phyloP scores from a whole-genome alignment of 805 yeast genomes.

The Torulaspora franciscae region DNA sequence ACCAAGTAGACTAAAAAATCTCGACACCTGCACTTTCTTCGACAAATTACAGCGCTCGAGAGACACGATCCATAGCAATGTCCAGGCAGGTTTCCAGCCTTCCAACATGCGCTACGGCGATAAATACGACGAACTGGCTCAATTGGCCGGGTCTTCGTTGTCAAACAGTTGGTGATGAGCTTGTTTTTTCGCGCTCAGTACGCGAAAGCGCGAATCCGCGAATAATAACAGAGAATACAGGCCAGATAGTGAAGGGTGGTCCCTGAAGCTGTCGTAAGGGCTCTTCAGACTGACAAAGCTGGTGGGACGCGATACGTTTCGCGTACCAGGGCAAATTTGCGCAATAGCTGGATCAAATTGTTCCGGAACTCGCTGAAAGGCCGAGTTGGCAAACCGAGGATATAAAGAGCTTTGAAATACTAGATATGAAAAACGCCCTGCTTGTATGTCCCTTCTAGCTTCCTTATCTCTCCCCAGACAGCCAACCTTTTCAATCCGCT shows the following conservation, averaged over 20 bases:
- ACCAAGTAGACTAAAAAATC: slow-evolving; percentile 13
- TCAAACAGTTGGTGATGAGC: neutral
- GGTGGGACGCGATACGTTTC: slow-evolving; percentile 5
- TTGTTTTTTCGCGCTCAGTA: slow-evolving; percentile 3
- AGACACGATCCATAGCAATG: slow-evolving; percentile 10
- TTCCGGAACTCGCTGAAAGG: no score
- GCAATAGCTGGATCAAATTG: neutral
- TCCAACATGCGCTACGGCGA: slow-evolving; percentile 8
- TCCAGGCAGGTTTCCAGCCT: slow-evolving; percentile 4
- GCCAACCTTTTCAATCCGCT: neutral
- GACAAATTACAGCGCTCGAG: slow-evolving; percentile 15
- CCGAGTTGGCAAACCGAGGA: neutral
- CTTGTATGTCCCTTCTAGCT: neutral
- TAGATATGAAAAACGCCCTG: neutral
- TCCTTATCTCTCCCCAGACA: neutral
- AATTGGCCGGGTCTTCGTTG: slow-evolving; percentile 6
- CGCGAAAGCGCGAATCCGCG: slow-evolving; percentile 5
- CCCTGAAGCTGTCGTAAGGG: neutral
- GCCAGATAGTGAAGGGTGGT: neutral
- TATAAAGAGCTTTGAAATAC: slow-evolving; percentile 1
- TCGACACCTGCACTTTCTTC: slow-evolving; percentile 16
- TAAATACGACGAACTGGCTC: slow-evolving; percentile 6
- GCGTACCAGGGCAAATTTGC: neutral
- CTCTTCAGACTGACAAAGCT: neutral
- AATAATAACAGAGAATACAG: neutral